phyloP scores from a whole-genome alignment of 306 rosid species.

The Cucumis melo region DNA sequence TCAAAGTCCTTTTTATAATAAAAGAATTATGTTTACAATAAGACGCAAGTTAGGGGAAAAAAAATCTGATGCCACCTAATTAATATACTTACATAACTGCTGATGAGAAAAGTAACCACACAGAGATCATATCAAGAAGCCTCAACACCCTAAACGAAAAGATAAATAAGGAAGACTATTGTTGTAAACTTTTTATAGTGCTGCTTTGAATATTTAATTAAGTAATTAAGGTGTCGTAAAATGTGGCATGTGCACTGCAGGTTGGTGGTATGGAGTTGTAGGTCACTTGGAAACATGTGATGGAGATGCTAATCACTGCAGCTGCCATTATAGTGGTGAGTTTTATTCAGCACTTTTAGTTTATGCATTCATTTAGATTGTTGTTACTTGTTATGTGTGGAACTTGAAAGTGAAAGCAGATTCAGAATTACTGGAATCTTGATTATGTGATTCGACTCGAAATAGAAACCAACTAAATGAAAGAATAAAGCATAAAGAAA shows the following conservation, averaged over 20 bases:
- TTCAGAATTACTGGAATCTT: conserved; percentile 1
- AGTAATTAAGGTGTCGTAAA: conserved; percentile 14
- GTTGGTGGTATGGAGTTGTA: conserved; percentile 98
- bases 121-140: neutral
- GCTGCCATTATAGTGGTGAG: conserved; percentile 67
- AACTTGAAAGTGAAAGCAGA: neutral
- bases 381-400: neutral
- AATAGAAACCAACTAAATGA: neutral
- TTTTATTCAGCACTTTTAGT: conserved; percentile 14
- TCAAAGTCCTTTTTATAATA: neutral
- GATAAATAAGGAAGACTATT: neutral
- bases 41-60: neutral
- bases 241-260: conserved; percentile 36
- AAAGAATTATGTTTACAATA: neutral
- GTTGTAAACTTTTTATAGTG: neutral
- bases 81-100: neutral
- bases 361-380: neutral
- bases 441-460: neutral
- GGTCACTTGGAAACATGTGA: conserved; percentile 88
- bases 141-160: neutral
- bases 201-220: neutral
- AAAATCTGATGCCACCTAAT: neutral
- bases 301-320: conserved; percentile 62
- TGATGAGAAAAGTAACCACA: neutral
- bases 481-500: neutral